A percentile compares a stretch with the other conserved stretches of the same genome.
Conservation (phyloP, 2,329 filamentous ascomycete genomes). For the Botrytis medusae region DNA sequence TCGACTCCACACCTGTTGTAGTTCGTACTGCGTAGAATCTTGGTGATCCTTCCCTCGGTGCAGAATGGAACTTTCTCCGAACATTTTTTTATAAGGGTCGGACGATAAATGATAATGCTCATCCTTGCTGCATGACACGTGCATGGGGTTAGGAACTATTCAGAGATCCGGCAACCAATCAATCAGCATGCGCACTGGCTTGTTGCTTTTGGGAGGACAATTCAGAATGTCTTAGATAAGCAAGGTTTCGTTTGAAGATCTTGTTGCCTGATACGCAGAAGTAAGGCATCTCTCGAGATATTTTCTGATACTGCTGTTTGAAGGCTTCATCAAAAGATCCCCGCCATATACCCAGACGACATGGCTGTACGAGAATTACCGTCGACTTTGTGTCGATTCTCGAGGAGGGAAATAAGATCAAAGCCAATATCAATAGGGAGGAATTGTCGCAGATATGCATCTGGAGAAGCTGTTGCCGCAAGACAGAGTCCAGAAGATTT, state of each 20-base stretch:
- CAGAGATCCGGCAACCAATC: background rate
- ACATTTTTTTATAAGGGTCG: background rate
- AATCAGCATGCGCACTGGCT: background rate
- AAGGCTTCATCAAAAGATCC: background rate
- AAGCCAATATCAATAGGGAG: slow-evolving; percentile 13
- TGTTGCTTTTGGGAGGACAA: background rate
- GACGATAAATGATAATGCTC: background rate
- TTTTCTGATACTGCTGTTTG: slow-evolving; percentile 6
- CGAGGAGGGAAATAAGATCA: slow-evolving; percentile 31
- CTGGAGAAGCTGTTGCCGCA: slow-evolving; percentile 31
- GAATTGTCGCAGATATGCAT: slow-evolving; percentile 36
- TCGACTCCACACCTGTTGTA: background rate
- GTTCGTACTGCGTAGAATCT: background rate
- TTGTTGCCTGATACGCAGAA: background rate
- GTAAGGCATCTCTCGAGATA: slow-evolving; percentile 10
- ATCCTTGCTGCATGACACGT: background rate
- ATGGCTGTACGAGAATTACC: slow-evolving; percentile 41
- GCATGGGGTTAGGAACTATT: background rate
- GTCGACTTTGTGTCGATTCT: slow-evolving; percentile 35
- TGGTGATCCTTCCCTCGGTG: background rate
- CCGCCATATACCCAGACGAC: slow-evolving; percentile 17
- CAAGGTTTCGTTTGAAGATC: background rate
- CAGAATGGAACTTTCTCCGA: background rate
- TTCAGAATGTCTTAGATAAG: background rate
- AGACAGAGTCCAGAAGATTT: slow-evolving; percentile 35